Conservation (phyloP, 2,329 filamentous ascomycete genomes). For the Trichophyton simii region DNA sequence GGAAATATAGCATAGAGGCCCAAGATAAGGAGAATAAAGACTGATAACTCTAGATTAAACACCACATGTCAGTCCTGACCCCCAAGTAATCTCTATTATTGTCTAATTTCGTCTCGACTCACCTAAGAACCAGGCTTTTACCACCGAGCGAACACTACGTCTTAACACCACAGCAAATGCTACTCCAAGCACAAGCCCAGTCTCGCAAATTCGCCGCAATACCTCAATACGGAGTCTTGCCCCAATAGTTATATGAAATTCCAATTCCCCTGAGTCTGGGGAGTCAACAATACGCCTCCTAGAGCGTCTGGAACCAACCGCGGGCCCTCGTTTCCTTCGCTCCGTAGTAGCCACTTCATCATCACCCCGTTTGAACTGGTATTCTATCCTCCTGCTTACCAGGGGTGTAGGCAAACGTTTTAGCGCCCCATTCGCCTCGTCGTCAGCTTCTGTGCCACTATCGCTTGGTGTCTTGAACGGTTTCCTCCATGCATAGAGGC, state of each 20-base stretch:
- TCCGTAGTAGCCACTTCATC: not conserved
- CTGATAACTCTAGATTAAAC: constrained; percentile 22
- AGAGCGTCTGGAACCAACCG: not conserved
- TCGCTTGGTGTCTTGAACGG: constrained; percentile 53
- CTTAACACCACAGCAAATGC: constrained; percentile 33
- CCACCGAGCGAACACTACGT: constrained; percentile 21
- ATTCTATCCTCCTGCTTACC: not conserved
- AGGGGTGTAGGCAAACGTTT: constrained; percentile 73
- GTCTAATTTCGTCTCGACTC: constrained; percentile 5
- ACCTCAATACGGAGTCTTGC: constrained; percentile 31
- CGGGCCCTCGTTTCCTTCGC: not conserved
- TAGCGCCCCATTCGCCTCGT: constrained; percentile 65
- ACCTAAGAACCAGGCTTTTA: constrained; percentile 30
- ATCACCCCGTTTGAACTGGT: not conserved
- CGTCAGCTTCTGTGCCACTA: constrained; percentile 88
- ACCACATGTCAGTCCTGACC: constrained; percentile 8
- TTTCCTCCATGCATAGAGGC: constrained; percentile 14
- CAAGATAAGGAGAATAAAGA: constrained; percentile 22
- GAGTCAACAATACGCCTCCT: not conserved
- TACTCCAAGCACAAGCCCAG: constrained; percentile 41
- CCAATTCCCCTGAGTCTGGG: constrained; percentile 15
- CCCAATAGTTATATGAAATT: constrained; percentile 16
- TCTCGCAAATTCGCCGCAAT: constrained; percentile 41
- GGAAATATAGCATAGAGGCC: constrained; percentile 42
- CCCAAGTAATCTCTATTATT: not conserved